A percentile compares a stretch with the other conserved stretches of the same genome.
Evolutionary conservation across 2,329 filamentous ascomycete genomes (phyloP).

Genomic region (Fusarium illudens): DNA sequence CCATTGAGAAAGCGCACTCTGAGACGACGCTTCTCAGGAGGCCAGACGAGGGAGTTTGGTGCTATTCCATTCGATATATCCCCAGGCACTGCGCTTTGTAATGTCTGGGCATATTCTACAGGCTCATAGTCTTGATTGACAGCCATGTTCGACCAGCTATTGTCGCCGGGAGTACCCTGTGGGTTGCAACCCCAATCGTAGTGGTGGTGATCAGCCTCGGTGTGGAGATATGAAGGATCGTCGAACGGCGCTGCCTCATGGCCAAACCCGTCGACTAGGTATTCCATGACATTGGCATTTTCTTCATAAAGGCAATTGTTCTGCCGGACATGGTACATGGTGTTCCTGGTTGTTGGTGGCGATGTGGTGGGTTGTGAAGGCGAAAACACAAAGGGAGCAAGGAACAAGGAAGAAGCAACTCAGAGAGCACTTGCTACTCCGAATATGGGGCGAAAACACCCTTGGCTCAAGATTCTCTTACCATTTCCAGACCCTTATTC

Average conservation of each 20-base stretch:
- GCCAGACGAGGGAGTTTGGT: neutral
- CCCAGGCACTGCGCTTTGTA: neutral
- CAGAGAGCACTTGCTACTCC: no score
- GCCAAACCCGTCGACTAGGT: neutral
- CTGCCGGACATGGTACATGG: neutral
- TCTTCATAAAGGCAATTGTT: neutral
- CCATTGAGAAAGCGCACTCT: neutral
- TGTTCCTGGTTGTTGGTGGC: neutral
- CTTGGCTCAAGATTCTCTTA: neutral
- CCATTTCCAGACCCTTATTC: neutral
- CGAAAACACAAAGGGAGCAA: no score
- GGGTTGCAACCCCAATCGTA: neutral
- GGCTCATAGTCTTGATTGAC: no score
- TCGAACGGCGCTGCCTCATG: neutral
- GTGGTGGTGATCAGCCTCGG: neutral
- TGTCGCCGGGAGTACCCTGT: neutral
- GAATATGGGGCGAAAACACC: neutral
- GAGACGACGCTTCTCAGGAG: neutral
- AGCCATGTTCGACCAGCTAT: no score
- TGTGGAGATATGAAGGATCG: neutral
- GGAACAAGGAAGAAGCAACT: no score
- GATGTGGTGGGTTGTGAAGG: neutral
- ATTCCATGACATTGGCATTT: neutral
- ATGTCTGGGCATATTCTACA: neutral
- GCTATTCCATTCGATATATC: neutral